These are phyloP conservation scores for Salix exigua DNA, from an alignment of 345 rosid species.

Conservation along the genomic window DNA sequence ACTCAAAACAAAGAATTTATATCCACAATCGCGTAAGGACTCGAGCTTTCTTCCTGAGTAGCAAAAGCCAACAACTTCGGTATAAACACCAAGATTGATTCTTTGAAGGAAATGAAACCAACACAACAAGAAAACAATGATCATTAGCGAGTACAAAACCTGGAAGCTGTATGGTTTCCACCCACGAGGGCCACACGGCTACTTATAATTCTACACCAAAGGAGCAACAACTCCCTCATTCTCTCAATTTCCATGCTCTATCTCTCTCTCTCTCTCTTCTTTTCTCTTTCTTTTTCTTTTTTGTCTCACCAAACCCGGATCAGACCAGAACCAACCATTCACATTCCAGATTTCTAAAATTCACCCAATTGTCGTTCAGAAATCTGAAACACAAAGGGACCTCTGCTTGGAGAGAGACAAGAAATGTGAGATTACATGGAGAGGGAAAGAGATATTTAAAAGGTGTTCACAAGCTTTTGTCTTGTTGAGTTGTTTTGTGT, in stretches of 20 bases:
- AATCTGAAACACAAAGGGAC: neutral
- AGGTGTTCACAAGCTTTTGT: neutral
- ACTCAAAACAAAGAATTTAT: neutral
- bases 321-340: constrained; percentile 5
- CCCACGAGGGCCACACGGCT: constrained; percentile 51
- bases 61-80: constrained; percentile 17
- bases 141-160: constrained; percentile 52
- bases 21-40: neutral
- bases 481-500: neutral
- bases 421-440: neutral
- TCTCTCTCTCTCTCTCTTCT: neutral
- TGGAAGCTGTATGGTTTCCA: constrained; percentile 63
- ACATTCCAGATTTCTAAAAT: neutral
- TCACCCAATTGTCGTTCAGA: neutral
- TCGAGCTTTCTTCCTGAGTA: constrained; percentile 4
- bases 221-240: constrained; percentile 36
- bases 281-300: neutral
- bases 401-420: neutral
- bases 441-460: neutral
- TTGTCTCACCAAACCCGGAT: constrained; percentile 7
- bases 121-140: neutral
- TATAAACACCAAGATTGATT: constrained; percentile 1
- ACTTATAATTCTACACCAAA: constrained; percentile 37
- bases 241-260: constrained; percentile 40
- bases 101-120: constrained; percentile 4